Evolutionary conservation across 345 rosid species (phyloP).

Genomic region (Eucalyptus coolabah): DNA sequence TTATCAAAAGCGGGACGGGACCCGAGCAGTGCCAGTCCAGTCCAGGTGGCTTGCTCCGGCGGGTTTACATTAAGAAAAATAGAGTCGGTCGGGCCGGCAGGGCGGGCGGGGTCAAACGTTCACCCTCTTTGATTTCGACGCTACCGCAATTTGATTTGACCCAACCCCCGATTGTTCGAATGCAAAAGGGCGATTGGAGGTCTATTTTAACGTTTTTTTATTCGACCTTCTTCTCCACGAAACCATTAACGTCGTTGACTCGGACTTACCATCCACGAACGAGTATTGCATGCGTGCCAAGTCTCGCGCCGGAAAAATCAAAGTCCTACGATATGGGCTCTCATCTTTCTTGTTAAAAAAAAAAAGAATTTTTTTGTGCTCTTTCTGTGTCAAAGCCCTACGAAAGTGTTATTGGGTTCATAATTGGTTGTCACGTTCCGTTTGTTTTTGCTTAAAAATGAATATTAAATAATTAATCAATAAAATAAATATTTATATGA

Average conservation of each 20-base stretch:
- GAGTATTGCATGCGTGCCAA: not conserved
- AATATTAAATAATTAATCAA: not conserved
- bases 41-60: not conserved
- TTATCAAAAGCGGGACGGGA: not conserved
- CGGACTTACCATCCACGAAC: not conserved
- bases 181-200: not conserved
- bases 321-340: not conserved
- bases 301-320: not conserved
- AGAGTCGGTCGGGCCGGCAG: not conserved
- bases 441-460: not conserved
- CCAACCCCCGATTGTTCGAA: not conserved
- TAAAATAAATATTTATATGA: not conserved
- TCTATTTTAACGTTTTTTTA: not conserved
- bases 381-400: not conserved
- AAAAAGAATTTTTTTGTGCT: not conserved
- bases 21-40: not conserved
- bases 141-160: not conserved
- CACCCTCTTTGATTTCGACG: not conserved
- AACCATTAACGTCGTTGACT: not conserved
- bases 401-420: not conserved
- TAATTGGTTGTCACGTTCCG: rapidly evolving
- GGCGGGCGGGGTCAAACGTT: not conserved
- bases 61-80: not conserved
- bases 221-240: too few species aligned
- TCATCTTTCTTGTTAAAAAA: not conserved